These are phyloP conservation scores for Teunomyces tritomae DNA, from an alignment of 805 yeast species.

Conservation along the genomic window DNA sequence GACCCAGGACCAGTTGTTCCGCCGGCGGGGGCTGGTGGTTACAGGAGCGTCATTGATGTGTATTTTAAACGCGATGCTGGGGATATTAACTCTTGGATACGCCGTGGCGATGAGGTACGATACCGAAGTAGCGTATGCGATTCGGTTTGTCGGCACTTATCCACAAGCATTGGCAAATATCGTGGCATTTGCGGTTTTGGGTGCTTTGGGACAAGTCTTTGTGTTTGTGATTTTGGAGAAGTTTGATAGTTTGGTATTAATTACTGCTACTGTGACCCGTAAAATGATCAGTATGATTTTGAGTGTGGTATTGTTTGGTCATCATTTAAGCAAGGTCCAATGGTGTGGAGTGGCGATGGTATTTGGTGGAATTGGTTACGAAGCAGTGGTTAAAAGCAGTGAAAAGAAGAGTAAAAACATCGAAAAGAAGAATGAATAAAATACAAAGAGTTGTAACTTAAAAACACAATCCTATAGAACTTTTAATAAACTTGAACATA, in stretches of 20 bases:
- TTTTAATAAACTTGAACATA: too few species aligned
- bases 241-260: constrained; percentile 80
- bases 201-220: constrained; percentile 93
- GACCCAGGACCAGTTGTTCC: constrained; percentile 84
- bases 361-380: constrained; percentile 81
- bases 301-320: constrained; percentile 87
- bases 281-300: constrained; percentile 94
- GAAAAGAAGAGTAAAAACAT: constrained; percentile 1
- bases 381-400: constrained; percentile 47
- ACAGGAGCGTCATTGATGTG: constrained; percentile 91
- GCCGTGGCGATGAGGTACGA: constrained; percentile 40
- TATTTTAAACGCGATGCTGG: constrained; percentile 49
- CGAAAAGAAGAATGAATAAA: not conserved
- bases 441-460: too few species aligned
- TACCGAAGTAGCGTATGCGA: constrained; percentile 49
- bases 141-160: constrained; percentile 46
- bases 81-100: constrained; percentile 48
- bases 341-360: constrained; percentile 80
- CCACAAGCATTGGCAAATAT: constrained; percentile 61
- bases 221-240: constrained; percentile 79
- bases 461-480: not conserved
- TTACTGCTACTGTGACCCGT: constrained; percentile 93
- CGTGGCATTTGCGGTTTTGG: constrained; percentile 66
- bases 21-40: constrained; percentile 36
- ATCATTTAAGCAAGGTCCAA: constrained; percentile 58